These are phyloP conservation scores for Serpula lacrymans DNA, from an alignment of 768 basidiomycete species.

Conservation along the genomic window DNA sequence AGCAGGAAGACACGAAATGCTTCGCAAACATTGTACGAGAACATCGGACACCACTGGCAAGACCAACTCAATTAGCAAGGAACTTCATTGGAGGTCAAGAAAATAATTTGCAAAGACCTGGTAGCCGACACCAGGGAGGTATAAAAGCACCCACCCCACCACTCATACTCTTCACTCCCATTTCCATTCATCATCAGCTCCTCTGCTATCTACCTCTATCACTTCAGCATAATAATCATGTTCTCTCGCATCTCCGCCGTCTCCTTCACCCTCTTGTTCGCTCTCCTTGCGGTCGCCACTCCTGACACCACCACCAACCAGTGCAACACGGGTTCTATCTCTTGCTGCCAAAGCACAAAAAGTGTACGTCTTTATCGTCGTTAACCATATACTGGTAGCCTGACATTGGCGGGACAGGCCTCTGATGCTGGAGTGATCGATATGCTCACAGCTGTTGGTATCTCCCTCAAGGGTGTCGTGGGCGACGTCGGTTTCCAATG, in stretches of 20 bases:
- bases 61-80: too few species aligned
- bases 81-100: too few species aligned
- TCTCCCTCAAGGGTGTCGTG: neutral
- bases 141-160: neutral
- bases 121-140: neutral
- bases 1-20: too few species aligned
- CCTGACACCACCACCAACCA: constrained; percentile 7
- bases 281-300: constrained; percentile 8
- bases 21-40: too few species aligned
- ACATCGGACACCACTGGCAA: too few species aligned
- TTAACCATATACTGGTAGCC: neutral
- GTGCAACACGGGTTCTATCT: constrained; percentile 40
- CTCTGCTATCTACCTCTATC: neutral
- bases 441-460: neutral
- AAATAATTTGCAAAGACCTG: neutral
- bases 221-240: neutral
- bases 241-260: constrained; percentile 5
- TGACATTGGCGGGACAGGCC: neutral
- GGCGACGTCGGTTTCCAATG: constrained; percentile 33
- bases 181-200: neutral
- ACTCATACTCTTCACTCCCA: neutral
- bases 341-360: constrained; percentile 6
- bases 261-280: constrained; percentile 4
- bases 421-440: neutral
- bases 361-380: neutral